These are phyloP conservation scores for Hygrocybe coccinea DNA, from an alignment of 768 basidiomycete genomes.

Conservation along the genomic window DNA sequence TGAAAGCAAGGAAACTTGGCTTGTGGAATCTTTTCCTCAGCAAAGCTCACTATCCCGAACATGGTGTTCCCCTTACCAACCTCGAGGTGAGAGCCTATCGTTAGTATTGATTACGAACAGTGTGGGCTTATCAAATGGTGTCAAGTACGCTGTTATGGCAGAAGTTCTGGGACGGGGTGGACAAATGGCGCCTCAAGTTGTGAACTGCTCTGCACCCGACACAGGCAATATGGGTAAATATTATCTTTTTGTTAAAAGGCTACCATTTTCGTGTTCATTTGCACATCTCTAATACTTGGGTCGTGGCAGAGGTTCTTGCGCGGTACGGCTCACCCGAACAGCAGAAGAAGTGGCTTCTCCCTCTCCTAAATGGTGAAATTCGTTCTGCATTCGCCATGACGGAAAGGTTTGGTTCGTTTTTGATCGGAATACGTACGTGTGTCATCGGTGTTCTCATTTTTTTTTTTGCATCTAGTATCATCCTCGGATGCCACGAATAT, in stretches of 20 bases:
- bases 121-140: neutral
- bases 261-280: neutral
- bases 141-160: conserved; percentile 95
- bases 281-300: neutral
- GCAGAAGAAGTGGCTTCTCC: conserved; percentile 84
- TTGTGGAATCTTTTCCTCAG: conserved; percentile 98
- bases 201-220: conserved; percentile 95
- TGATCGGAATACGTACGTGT: conserved; percentile 1
- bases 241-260: neutral
- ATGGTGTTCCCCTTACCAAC: conserved; percentile 87
- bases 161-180: conserved; percentile 85
- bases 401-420: conserved; percentile 68
- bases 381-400: conserved; percentile 97
- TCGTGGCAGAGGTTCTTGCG: conserved; percentile 81
- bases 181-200: conserved; percentile 76
- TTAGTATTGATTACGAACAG: neutral
- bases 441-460: conserved; percentile 4
- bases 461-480: conserved; percentile 51
- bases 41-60: conserved; percentile 86
- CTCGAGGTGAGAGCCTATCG: conserved; percentile 61
- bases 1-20: conserved; percentile 79
- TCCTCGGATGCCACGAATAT: conserved; percentile 96
- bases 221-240: conserved; percentile 93
- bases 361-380: conserved; percentile 87
- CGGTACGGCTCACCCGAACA: conserved; percentile 89